phyloP scores from a whole-genome alignment of 371 early-diverging fungal genomes.

The Rhizopus delemar region DNA sequence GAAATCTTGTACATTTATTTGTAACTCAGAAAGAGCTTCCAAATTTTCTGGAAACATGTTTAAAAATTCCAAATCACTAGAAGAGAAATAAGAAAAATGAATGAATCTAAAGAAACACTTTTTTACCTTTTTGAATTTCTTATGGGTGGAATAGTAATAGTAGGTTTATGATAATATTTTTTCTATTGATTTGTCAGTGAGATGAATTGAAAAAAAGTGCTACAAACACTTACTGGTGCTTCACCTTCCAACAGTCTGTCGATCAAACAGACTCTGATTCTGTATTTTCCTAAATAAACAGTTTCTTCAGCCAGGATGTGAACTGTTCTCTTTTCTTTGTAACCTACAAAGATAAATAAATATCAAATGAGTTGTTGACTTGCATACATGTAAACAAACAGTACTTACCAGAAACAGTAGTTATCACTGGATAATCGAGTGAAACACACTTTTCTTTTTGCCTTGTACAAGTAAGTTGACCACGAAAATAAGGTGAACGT shows the following conservation, averaged over 20 bases:
- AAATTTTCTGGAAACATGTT: slow-evolving; percentile 55
- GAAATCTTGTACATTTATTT: slow-evolving; percentile 53
- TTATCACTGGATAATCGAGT: slow-evolving; percentile 46
- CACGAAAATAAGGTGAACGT: slow-evolving; percentile 61
- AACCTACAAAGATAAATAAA: slow-evolving; percentile 34
- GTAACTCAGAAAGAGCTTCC: slow-evolving; percentile 51
- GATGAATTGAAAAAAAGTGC: not conserved
- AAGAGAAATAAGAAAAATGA: not conserved
- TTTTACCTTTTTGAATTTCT: slow-evolving; percentile 55
- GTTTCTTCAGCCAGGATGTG: slow-evolving; percentile 58
- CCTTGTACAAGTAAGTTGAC: slow-evolving; percentile 57
- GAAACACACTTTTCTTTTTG: slow-evolving; percentile 54
- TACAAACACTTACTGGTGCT: slow-evolving; percentile 27
- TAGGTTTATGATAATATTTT: slow-evolving; percentile 33
- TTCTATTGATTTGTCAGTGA: slow-evolving; percentile 9
- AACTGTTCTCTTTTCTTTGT: slow-evolving; percentile 54
- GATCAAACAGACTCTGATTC: slow-evolving; percentile 51
- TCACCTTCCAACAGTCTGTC: slow-evolving; percentile 62
- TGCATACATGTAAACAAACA: not conserved
- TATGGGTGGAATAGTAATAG: slow-evolving; percentile 47
- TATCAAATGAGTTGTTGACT: not conserved
- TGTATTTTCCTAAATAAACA: slow-evolving; percentile 50
- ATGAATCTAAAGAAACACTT: not conserved
- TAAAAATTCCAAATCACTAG: slow-evolving; percentile 61
- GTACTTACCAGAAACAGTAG: slow-evolving; percentile 30